Evolutionary conservation across 495 filamentous ascomycete genomes (phyloP).

Genomic region (Niebla homalea): DNA sequence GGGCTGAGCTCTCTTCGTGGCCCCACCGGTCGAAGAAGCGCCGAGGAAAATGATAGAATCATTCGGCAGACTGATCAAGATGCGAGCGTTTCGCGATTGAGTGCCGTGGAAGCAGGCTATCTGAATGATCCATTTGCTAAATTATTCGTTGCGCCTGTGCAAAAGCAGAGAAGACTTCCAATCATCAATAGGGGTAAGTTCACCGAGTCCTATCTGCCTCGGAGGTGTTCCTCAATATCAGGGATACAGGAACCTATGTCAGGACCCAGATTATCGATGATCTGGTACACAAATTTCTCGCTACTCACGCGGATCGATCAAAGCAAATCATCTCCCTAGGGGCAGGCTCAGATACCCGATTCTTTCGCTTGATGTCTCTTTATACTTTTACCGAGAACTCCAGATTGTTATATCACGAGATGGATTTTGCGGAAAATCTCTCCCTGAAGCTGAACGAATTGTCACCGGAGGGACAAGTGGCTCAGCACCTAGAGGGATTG

Average conservation of each 20-base stretch:
- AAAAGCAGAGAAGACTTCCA: constrained; percentile 49
- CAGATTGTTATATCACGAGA: constrained; percentile 69
- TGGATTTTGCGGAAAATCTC: constrained; percentile 75
- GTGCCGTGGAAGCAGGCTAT: constrained; percentile 80
- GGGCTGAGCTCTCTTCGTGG: constrained; percentile 31
- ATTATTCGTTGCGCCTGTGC: constrained; percentile 37
- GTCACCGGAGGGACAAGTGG: too few relatives aligned
- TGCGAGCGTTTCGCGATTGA: constrained; percentile 75
- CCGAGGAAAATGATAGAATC: constrained; percentile 36
- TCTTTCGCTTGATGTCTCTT: constrained; percentile 48
- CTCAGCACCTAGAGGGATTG: too few relatives aligned
- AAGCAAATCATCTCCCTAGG: constrained; percentile 91
- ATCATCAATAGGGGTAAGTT: constrained; percentile 81
- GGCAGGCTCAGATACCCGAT: constrained; percentile 84
- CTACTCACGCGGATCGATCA: constrained; percentile 14
- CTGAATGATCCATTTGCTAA: constrained; percentile 67
- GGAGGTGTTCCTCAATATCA: not conserved
- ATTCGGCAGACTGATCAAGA: constrained; percentile 88
- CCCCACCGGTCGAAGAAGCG: constrained; percentile 9
- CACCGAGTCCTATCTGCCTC: not conserved
- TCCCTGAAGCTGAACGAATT: constrained; percentile 33
- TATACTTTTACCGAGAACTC: constrained; percentile 15
- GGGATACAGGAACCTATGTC: constrained; percentile 68
- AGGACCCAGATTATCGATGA: constrained; percentile 76
- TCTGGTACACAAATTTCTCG: constrained; percentile 62